Conservation (phyloP, 345 rosid genomes). For the Alliaria petiolata region DNA sequence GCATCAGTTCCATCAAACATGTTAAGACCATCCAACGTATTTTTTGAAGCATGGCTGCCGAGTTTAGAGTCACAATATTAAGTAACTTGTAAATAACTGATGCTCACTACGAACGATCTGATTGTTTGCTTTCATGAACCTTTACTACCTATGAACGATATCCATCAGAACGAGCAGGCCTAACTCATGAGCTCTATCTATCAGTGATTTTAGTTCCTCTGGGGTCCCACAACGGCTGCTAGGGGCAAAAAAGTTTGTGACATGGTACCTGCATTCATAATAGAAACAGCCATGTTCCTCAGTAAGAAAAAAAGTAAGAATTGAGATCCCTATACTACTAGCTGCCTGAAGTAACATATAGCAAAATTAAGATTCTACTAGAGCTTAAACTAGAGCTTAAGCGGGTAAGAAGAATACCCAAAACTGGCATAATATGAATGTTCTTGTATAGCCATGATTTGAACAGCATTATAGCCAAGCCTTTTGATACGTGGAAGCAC, state of each 20-base stretch:
- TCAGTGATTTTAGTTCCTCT: conserved; percentile 87
- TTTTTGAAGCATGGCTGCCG: conserved; percentile 88
- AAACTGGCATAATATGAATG: conserved; percentile 97
- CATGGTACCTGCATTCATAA: conserved; percentile 73
- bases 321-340: conserved; percentile 5
- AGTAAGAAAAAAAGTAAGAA: neutral
- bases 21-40: conserved; percentile 87
- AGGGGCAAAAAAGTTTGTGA: conserved; percentile 91
- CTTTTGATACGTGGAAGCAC: conserved; percentile 93
- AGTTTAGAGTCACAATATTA: neutral
- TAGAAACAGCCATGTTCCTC: conserved; percentile 18
- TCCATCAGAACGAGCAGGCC: conserved; percentile 96
- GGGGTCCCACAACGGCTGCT: conserved; percentile 98
- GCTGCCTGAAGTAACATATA: conserved; percentile 7
- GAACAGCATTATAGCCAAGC: conserved; percentile 97
- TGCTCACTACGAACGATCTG: neutral
- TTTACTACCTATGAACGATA: conserved; percentile 84
- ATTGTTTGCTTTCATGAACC: neutral
- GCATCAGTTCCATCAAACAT: conserved; percentile 97
- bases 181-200: conserved; percentile 91
- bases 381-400: conserved; percentile 10
- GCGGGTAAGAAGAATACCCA: conserved; percentile 52
- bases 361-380: neutral
- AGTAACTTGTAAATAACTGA: conserved; percentile 6
- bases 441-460: conserved; percentile 99